Evolutionary conservation across 768 basidiomycete species (phyloP), one percentile per base, ranked within the genome.

Genomic region (Dioszegia crocea): DNA sequence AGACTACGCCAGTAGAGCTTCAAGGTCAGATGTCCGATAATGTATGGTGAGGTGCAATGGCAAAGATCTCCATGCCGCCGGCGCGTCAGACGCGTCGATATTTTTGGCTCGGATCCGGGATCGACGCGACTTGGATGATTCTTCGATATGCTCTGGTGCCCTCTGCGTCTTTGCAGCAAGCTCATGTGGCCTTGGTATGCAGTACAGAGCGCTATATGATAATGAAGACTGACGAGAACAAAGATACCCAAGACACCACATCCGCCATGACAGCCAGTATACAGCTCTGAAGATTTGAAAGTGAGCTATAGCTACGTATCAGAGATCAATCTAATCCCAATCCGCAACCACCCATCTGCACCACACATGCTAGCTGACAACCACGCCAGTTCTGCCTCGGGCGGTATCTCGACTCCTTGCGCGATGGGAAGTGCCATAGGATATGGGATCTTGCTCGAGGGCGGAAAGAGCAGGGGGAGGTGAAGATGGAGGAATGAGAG

Each of bases 321-420:
- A 2, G 59, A 33, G 36, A 55, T 43, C 3, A 65, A 38, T 41
- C 57, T 52, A 14, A 96, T 80, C 71, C 91, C 93, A 53, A 97
- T 81, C 73, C 89, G 88, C 27, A 94, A 82, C 92, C 92, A 98
- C 4, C 96, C 96, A 70, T 98, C 96, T 12, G 91, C 90, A 8
- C 91, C 92, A 12, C 87, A 84, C 77, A 97, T 80, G 67, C 91
- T 91, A 19, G 89, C 86, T 10, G 90, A 88, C n/a, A 98, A 76
- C 93, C 94, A 96, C 4, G 87, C 91, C 77, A 97, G 81, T 71
- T 98, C 94, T 5, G 91, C 82, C 29, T 96, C 91, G 8, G 84
- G 80, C 1, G 94, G 96, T 1, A 87, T 78, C 2, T 82, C 77
- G 19, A 97, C 85, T 12, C 96, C 94, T 73, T 97, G 94, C 12